Evolutionary conservation across 805 yeast species (phyloP).

Genomic region (Wickerhamomyces chambardii): DNA sequence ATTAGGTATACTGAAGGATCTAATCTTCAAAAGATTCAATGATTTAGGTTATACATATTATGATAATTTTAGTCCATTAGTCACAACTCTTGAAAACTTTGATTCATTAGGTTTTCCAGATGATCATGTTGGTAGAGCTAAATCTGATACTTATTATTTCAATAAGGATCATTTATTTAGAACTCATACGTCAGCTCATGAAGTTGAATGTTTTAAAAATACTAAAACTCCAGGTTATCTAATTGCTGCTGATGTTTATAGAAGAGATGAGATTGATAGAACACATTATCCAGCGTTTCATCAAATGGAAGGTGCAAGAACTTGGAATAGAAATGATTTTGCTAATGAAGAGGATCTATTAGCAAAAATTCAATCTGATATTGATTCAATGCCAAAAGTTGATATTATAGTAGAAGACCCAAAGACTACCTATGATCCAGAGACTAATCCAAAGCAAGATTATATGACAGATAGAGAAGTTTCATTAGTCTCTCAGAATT

Average conservation of each 20-base stretch:
- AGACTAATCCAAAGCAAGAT: conserved; percentile 70
- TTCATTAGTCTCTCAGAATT: conserved; percentile 60
- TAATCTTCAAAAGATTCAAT: conserved; percentile 62
- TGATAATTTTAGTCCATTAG: conserved; percentile 77
- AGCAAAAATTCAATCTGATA: conserved; percentile 43
- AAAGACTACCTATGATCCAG: conserved; percentile 38
- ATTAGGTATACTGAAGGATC: conserved; percentile 70
- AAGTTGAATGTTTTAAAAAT: conserved; percentile 67
- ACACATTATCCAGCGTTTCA: conserved; percentile 98
- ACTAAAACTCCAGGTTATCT: conserved; percentile 77
- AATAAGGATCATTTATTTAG: conserved; percentile 66
- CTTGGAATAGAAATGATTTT: conserved; percentile 55
- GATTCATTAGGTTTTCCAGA: conserved; percentile 86
- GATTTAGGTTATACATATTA: conserved; percentile 69
- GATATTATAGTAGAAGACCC: conserved; percentile 76
- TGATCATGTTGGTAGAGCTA: conserved; percentile 91
- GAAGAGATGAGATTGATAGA: conserved; percentile 91
- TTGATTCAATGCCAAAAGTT: conserved; percentile 55
- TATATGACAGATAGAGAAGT: conserved; percentile 67
- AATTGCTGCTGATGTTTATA: conserved; percentile 91
- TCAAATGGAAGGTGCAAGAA: conserved; percentile 93
- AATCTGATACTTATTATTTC: conserved; percentile 87
- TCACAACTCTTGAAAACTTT: conserved; percentile 75
- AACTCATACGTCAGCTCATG: conserved; percentile 98
- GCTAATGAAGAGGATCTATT: conserved; percentile 23